These are phyloP conservation scores for Kodamaea jinghongensis DNA, from an alignment of 805 yeast genomes.

Conservation along the genomic window DNA sequence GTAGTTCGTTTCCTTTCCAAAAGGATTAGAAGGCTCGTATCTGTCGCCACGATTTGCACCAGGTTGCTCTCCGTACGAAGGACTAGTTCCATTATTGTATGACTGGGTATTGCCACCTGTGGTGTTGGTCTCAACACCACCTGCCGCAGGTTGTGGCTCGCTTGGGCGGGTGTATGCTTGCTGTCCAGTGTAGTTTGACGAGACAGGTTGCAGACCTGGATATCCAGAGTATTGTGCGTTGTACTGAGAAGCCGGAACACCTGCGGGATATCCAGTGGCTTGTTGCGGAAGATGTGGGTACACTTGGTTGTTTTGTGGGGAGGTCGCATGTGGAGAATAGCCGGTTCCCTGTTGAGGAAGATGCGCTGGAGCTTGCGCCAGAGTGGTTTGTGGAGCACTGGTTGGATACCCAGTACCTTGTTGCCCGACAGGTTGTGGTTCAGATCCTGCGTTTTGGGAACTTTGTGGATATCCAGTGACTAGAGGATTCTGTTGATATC, in stretches of 20 bases:
- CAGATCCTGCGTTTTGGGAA: not conserved
- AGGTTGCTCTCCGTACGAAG: no score
- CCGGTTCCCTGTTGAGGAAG: not conserved
- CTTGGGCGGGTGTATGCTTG: not conserved
- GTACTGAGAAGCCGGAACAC: not conserved
- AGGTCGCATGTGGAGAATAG: not conserved
- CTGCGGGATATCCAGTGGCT: not conserved
- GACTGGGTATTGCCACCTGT: no score
- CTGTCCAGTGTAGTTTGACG: not conserved
- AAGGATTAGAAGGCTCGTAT: not conserved
- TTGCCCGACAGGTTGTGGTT: not conserved
- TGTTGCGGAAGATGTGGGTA: not conserved
- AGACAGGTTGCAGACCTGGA: not conserved
- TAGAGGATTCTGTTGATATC: not conserved
- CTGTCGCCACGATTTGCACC: conserved; percentile 2
- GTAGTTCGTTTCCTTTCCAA: not conserved
- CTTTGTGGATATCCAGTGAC: not conserved
- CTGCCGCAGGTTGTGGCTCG: not conserved
- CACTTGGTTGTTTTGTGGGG: not conserved
- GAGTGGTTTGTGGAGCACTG: no score
- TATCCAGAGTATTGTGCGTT: no score
- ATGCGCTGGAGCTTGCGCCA: no score
- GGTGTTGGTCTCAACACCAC: no score
- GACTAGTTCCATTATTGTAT: no score
- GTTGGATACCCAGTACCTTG: conserved; percentile 6